A percentile compares a stretch with the other conserved stretches of the same genome.
These are phyloP conservation scores for Luffa acutangula DNA, from an alignment of 306 rosid species.

Conservation along the genomic window DNA sequence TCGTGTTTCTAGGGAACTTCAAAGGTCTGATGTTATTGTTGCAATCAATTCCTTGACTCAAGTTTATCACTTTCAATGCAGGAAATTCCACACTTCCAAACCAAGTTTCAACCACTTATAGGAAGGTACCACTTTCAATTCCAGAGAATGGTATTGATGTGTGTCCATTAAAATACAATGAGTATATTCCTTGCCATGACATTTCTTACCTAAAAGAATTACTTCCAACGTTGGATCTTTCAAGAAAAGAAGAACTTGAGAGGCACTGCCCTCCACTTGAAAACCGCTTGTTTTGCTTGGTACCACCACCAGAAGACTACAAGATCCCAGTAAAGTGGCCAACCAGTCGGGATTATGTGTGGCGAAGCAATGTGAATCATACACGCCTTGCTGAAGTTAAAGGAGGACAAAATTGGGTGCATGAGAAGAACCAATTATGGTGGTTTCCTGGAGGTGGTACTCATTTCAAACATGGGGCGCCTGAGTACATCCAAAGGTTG, in stretches of 20 bases:
- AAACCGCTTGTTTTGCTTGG: constrained; percentile 73
- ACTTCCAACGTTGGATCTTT: constrained; percentile 42
- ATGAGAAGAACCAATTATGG: constrained; percentile 68
- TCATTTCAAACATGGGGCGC: constrained; percentile 90
- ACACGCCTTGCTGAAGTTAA: constrained; percentile 84
- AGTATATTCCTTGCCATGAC: constrained; percentile 82
- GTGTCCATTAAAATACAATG: constrained; percentile 74
- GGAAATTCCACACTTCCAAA: constrained; percentile 44
- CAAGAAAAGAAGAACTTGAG: constrained; percentile 73
- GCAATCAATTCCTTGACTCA: neutral
- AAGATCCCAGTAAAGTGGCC: constrained; percentile 88
- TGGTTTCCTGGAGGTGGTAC: constrained; percentile 99
- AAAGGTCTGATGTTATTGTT: neutral
- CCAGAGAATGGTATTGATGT: constrained; percentile 62
- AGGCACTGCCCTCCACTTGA: constrained; percentile 84
- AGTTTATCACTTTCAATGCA: constrained; percentile 19
- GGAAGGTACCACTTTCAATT: constrained; percentile 39
- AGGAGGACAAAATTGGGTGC: constrained; percentile 99
- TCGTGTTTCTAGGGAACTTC: neutral
- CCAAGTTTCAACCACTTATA: constrained; percentile 46
- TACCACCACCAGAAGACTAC: constrained; percentile 76
- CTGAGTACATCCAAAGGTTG: constrained; percentile 83
- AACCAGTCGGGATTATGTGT: constrained; percentile 80
- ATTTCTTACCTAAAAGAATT: constrained; percentile 43
- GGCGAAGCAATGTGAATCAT: constrained; percentile 92